phyloP scores from a whole-genome alignment of 805 yeast species.

The Zygosaccharomyces siamensis region DNA sequence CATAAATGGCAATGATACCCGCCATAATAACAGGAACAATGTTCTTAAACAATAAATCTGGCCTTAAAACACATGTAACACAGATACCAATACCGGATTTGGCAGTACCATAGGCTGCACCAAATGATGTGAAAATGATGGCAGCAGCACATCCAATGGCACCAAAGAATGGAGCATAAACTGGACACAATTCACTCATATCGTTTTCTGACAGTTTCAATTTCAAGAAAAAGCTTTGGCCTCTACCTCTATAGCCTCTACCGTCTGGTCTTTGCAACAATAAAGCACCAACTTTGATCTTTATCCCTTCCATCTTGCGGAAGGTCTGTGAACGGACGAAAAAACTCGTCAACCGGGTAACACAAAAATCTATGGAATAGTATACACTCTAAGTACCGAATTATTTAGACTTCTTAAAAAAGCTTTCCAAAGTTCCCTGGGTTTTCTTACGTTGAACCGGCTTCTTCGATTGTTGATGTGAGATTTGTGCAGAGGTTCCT shows the following conservation, averaged over 20 bases:
- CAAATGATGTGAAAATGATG: conserved; percentile 96
- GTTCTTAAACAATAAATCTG: conserved; percentile 88
- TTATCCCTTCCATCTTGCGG: conserved; percentile 9
- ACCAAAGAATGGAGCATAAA: conserved; percentile 87
- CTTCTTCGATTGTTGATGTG: conserved; percentile 8
- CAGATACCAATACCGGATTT: conserved; percentile 99
- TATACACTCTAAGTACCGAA: not conserved
- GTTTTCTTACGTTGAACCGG: conserved; percentile 21
- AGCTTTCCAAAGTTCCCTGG: conserved; percentile 33
- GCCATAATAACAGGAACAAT: conserved; percentile 98
- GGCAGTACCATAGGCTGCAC: conserved; percentile 99
- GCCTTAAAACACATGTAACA: conserved; percentile 96
- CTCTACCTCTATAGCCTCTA: not conserved
- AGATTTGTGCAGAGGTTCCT: conserved; percentile 3
- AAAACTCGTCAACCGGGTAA: conserved; percentile 10
- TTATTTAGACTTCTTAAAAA: conserved; percentile 24
- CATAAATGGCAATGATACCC: conserved; percentile 98
- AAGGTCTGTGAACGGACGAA: conserved; percentile 11
- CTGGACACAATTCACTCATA: conserved; percentile 39
- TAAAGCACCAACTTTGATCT: not conserved
- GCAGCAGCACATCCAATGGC: conserved; percentile 99
- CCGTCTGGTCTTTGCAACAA: not conserved
- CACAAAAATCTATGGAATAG: conserved; percentile 4
- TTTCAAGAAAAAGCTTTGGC: not conserved
- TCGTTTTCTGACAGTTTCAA: not conserved